A percentile compares a stretch with the other conserved stretches of the same genome.
These are phyloP conservation scores for Lupinus albus DNA, from an alignment of 306 rosid genomes.

Conservation along the genomic window DNA sequence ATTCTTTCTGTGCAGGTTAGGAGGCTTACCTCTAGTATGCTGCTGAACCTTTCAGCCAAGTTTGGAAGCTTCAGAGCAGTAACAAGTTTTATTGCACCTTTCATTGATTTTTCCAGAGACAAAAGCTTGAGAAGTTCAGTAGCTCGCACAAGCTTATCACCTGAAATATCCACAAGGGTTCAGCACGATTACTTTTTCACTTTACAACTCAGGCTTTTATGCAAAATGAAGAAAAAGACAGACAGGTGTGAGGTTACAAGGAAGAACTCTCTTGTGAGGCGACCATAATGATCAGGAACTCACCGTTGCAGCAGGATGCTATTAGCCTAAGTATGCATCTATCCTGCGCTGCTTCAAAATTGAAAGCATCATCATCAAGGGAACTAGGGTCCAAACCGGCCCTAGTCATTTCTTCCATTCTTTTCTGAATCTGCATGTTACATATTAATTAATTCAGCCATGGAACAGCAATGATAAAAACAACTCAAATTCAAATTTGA, in stretches of 20 bases:
- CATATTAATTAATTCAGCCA: slow-evolving; percentile 23
- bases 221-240: neutral
- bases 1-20: neutral
- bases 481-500: neutral
- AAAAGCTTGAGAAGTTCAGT: slow-evolving; percentile 86
- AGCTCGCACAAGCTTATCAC: slow-evolving; percentile 92
- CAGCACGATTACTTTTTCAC: slow-evolving; percentile 17
- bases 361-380: slow-evolving; percentile 85
- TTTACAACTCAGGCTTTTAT: slow-evolving; percentile 28
- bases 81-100: slow-evolving; percentile 93
- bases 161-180: slow-evolving; percentile 49
- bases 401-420: slow-evolving; percentile 71
- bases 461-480: slow-evolving; percentile 21
- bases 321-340: slow-evolving; percentile 88
- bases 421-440: slow-evolving; percentile 67
- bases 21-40: slow-evolving; percentile 75
- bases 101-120: slow-evolving; percentile 81
- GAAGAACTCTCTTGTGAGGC: neutral
- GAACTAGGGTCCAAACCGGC: slow-evolving; percentile 62
- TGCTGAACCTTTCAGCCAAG: slow-evolving; percentile 87
- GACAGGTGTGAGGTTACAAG: neutral
- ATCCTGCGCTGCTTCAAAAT: slow-evolving; percentile 90
- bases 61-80: slow-evolving; percentile 87
- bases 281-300: slow-evolving; percentile 23
- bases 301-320: slow-evolving; percentile 93